Conservation (phyloP, 192 early-diverging fungal species). For the Linnemannia elongata region DNA sequence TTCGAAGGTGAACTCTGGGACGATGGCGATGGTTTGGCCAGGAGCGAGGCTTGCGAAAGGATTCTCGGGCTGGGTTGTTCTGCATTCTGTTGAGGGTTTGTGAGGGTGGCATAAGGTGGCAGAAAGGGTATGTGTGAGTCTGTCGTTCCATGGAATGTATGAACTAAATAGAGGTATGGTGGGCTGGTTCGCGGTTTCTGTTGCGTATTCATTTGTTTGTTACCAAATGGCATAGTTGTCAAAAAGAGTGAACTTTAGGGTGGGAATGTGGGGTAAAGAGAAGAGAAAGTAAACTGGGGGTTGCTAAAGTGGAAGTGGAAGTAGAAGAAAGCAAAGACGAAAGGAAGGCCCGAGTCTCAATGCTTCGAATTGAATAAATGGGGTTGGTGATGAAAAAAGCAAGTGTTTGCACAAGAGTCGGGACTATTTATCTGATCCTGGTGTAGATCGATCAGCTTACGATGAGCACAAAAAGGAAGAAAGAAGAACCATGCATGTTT, state of each 20-base stretch:
- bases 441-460: not conserved
- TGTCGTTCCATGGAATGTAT: not conserved
- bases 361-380: not conserved
- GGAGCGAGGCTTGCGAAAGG: constrained; percentile 69
- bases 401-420: not conserved
- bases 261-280: not conserved
- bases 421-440: not conserved
- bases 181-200: too few species aligned
- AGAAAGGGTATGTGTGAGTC: not conserved
- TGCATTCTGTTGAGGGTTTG: constrained; percentile 2
- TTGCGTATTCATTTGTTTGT: not conserved
- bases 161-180: not conserved
- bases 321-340: not conserved
- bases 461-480: not conserved
- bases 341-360: not conserved
- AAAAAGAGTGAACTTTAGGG: not conserved
- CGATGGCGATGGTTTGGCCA: constrained; percentile 73
- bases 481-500: not conserved
- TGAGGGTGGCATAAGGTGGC: not conserved
- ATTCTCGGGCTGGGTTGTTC: constrained; percentile 59
- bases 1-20: constrained; percentile 84
- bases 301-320: not conserved
- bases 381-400: not conserved
- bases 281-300: not conserved
- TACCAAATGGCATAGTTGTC: constrained; percentile 10